Conservation (phyloP, 352 stramenopile species). For the Globisporangium lucens region DNA sequence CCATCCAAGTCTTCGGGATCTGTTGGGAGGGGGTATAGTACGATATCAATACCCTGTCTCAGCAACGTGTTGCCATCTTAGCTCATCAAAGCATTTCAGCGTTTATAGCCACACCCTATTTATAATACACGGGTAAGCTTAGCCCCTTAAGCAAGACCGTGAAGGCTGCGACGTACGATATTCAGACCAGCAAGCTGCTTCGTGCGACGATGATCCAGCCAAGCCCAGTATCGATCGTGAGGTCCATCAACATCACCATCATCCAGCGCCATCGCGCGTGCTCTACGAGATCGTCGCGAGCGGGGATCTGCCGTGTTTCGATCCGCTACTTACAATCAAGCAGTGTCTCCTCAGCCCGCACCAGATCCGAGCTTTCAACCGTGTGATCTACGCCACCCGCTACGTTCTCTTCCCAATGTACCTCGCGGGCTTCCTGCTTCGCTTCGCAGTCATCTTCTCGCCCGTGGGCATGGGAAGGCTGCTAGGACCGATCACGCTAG, state of each 20-base stretch:
- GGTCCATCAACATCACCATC: neutral
- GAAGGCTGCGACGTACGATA: too few relatives aligned
- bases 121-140: too few relatives aligned
- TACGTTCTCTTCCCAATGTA: conserved; percentile 10
- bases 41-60: too few relatives aligned
- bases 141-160: too few relatives aligned
- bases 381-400: neutral
- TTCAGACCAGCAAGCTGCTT: neutral
- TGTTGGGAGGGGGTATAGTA: too few relatives aligned
- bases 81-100: too few relatives aligned
- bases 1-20: too few relatives aligned
- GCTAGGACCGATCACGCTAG: conserved; percentile 9
- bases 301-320: conserved; percentile 4
- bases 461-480: neutral
- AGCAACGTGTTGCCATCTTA: too few relatives aligned
- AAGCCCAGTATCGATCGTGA: neutral
- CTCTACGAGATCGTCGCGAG: conserved; percentile 17
- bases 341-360: neutral
- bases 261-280: neutral
- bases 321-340: conserved; percentile 15
- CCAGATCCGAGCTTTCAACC: conserved; percentile 7
- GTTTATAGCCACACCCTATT: too few relatives aligned
- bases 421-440: neutral
- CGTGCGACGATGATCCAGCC: neutral
- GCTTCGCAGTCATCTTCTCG: conserved; percentile 3